Evolutionary conservation across 345 rosid genomes (phyloP), one percentile per base, ranked within the genome.

Genomic region (Mangifera indica): DNA sequence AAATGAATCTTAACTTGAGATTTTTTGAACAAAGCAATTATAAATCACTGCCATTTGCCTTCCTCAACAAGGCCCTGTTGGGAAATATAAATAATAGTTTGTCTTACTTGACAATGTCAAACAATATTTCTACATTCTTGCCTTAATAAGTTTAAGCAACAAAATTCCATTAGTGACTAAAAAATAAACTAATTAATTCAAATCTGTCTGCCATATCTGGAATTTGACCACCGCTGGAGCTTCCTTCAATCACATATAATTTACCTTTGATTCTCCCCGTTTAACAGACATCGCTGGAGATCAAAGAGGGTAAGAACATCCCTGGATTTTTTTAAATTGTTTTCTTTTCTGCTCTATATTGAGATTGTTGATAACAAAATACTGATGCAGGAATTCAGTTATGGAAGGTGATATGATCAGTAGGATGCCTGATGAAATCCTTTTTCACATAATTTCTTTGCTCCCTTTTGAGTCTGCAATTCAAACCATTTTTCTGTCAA

Each of bases 381-480:
- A 45, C 25, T 70, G 48, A 8, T 29, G 4, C 45, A 54, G 70
- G 63, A 53, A 64, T 26, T 3, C 13, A 24, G 40, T 18, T 15
- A 20, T 20, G 40, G 58, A 68, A 63, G 74, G 7, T n/a, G 89
- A 87, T 73, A 18, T 66, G 57, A 66, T 89, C 52, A 87, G 89
- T 22, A 75, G 64, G 65, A 77, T 89, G 74, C 89, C 94, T n/a
- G 68, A 83, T 69, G 89, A 83, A 69, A 78, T 89, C 45, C 84
- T 89, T 51, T 84, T 84, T 60, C 79, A 66, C 75, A 83, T 89
- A 69, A 83, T 87, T 32, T 82, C 81, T 61, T 76, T 76, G 37
- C 80, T 87, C 42, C 91, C 93, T 59, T 84, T 85, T n/a, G 87
- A 83, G 55, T 87, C 89, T 48, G 85, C 90, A 21, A 82, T 77